Evolutionary conservation across 163 green algal species (phyloP).

Genomic region (Coccomyxa subellipsoidea): DNA sequence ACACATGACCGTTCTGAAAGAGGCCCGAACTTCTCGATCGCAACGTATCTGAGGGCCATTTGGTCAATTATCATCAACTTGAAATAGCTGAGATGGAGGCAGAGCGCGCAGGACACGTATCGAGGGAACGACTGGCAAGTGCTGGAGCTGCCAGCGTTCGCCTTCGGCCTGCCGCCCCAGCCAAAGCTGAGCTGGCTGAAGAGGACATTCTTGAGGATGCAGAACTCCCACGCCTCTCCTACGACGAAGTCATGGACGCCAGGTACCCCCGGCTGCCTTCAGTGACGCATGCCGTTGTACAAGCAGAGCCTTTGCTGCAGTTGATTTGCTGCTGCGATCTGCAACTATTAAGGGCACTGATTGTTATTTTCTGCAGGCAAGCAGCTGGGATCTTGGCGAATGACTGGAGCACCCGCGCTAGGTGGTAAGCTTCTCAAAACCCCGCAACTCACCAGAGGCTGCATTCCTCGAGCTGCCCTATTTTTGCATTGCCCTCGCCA

Average conservation of each 20-base stretch:
- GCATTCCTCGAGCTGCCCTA: no score
- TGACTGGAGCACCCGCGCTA: not conserved
- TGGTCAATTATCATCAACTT: not conserved
- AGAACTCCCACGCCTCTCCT: not conserved
- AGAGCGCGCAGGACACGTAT: not conserved
- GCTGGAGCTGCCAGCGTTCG: not conserved
- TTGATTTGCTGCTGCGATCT: not conserved
- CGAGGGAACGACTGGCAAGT: not conserved
- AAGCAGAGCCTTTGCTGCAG: no score
- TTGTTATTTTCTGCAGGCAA: not conserved
- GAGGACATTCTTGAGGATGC: not conserved
- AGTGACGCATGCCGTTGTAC: not conserved
- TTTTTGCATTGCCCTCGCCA: no score
- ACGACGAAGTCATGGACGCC: conserved; percentile 1
- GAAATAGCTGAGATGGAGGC: not conserved
- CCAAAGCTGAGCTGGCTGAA: not conserved
- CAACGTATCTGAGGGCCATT: not conserved
- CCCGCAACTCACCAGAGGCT: no score
- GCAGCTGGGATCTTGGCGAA: not conserved
- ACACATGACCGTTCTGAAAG: no score
- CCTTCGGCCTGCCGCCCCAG: not conserved
- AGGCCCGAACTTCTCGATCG: no score
- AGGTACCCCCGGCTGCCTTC: not conserved
- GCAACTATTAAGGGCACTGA: not conserved
- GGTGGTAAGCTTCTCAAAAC: not conserved